Conservation (phyloP, 495 filamentous ascomycete species). For the Chaetomium fimeti region DNA sequence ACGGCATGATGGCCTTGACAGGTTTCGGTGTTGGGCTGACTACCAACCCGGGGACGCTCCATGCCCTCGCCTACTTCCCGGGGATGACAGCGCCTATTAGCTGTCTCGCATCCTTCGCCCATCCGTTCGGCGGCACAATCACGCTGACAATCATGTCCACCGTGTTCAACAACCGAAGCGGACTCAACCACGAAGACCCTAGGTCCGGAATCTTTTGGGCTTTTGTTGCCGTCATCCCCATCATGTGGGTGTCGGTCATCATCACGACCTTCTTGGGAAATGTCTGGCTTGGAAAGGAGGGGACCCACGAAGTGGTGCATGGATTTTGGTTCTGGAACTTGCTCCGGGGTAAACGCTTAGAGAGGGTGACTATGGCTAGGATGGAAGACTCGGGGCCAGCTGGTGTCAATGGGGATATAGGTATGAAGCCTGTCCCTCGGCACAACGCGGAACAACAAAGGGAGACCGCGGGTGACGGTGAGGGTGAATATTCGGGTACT, state of each 20-base stretch:
- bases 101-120: conserved; percentile 51
- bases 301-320: conserved; percentile 30
- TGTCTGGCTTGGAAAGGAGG: conserved; percentile 47
- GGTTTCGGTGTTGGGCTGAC: conserved; percentile 59
- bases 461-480: too few species aligned
- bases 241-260: conserved; percentile 49
- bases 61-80: conserved; percentile 56
- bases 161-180: conserved; percentile 57
- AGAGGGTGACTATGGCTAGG: conserved; percentile 31
- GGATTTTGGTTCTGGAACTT: conserved; percentile 30
- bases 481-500: too few species aligned
- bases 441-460: not conserved
- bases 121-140: conserved; percentile 58
- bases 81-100: conserved; percentile 50
- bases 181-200: conserved; percentile 19
- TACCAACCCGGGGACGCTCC: conserved; percentile 40
- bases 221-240: conserved; percentile 55
- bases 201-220: conserved; percentile 55
- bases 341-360: conserved; percentile 25
- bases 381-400: conserved; percentile 15
- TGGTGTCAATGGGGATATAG: not conserved
- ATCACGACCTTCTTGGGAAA: conserved; percentile 51
- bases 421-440: not conserved
- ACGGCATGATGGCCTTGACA: conserved; percentile 60
- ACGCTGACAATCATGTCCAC: conserved; percentile 58